A percentile compares a stretch with the other conserved stretches of the same genome.
Conservation (phyloP, 768 basidiomycete genomes). For the Rossbeevera mucosa region DNA sequence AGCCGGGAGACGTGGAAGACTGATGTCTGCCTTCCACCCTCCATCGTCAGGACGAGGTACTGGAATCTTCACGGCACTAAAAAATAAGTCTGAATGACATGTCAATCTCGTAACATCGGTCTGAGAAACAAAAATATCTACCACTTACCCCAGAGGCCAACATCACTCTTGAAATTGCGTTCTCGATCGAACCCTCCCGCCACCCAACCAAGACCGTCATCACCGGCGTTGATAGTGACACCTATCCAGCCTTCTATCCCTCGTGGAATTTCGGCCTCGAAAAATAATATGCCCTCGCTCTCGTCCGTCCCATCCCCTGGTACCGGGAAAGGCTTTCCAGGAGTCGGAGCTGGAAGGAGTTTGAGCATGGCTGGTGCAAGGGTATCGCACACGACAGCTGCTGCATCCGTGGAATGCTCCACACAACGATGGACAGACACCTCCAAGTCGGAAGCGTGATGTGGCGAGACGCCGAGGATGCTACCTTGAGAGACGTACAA, state of each 20-base stretch:
- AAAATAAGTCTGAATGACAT: slow-evolving; percentile 36
- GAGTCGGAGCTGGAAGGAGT: slow-evolving; percentile 59
- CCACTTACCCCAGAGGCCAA: slow-evolving; percentile 41
- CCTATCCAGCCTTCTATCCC: slow-evolving; percentile 43
- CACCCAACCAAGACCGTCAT: slow-evolving; percentile 58
- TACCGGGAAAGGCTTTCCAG: slow-evolving; percentile 54
- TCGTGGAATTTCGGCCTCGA: slow-evolving; percentile 44
- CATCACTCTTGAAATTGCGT: slow-evolving; percentile 30
- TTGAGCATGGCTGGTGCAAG: slow-evolving; percentile 47
- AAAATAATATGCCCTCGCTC: slow-evolving; percentile 67
- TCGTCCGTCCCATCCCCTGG: slow-evolving; percentile 69
- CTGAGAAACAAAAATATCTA: slow-evolving; percentile 3
- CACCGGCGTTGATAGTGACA: slow-evolving; percentile 45
- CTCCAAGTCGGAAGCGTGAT: slow-evolving; percentile 40
- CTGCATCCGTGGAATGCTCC: slow-evolving; percentile 16
- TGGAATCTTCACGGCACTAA: slow-evolving; percentile 33
- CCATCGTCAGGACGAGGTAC: slow-evolving; percentile 25
- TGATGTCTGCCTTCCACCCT: slow-evolving; percentile 41
- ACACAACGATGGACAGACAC: slow-evolving; percentile 48
- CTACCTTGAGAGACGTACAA: slow-evolving; percentile 61
- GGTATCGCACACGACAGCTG: slow-evolving; percentile 32
- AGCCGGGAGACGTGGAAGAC: slow-evolving; percentile 53
- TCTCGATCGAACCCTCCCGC: slow-evolving; percentile 46
- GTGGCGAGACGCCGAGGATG: slow-evolving; percentile 48
- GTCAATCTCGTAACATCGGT: slow-evolving; percentile 6